Evolutionary conservation across 768 basidiomycete species (phyloP).

Genomic region (Leccinum ochraceum): DNA sequence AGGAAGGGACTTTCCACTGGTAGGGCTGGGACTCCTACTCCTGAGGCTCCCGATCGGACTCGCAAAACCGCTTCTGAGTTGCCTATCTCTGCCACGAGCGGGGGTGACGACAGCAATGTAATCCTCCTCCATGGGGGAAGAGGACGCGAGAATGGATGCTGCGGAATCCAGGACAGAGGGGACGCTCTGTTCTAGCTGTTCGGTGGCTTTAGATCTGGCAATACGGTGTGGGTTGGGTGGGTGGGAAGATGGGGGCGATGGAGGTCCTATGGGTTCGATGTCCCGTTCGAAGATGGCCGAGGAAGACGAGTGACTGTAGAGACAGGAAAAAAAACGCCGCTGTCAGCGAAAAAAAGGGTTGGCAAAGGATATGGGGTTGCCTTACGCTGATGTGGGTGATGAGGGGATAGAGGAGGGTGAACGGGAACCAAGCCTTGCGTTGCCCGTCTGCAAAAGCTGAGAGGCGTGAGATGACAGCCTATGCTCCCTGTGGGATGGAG

Average conservation of each 20-base stretch:
- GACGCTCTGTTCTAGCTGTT: constrained; percentile 74
- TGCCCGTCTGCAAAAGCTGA: constrained; percentile 47
- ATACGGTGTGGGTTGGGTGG: constrained; percentile 69
- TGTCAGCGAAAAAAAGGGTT: constrained; percentile 12
- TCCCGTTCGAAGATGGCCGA: constrained; percentile 93
- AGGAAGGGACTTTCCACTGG: constrained; percentile 36
- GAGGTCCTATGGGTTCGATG: constrained; percentile 60
- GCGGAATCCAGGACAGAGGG: constrained; percentile 87
- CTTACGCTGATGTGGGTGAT: constrained; percentile 77
- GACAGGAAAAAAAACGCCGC: neutral
- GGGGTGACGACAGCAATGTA: constrained; percentile 67
- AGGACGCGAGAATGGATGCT: constrained; percentile 63
- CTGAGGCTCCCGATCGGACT: constrained; percentile 66
- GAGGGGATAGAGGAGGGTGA: constrained; percentile 79
- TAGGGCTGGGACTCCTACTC: constrained; percentile 68
- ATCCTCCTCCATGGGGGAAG: constrained; percentile 48
- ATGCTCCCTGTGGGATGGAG: constrained; percentile 38
- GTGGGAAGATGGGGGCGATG: constrained; percentile 41
- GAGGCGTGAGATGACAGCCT: constrained; percentile 46
- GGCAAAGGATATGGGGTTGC: constrained; percentile 15
- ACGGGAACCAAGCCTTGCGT: constrained; percentile 53
- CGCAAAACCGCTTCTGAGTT: constrained; percentile 54
- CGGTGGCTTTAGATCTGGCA: constrained; percentile 69
- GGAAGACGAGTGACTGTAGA: constrained; percentile 62
- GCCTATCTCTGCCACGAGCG: constrained; percentile 36